Evolutionary conservation across 306 rosid genomes (phyloP).

Genomic region (Trifolium pratense): DNA sequence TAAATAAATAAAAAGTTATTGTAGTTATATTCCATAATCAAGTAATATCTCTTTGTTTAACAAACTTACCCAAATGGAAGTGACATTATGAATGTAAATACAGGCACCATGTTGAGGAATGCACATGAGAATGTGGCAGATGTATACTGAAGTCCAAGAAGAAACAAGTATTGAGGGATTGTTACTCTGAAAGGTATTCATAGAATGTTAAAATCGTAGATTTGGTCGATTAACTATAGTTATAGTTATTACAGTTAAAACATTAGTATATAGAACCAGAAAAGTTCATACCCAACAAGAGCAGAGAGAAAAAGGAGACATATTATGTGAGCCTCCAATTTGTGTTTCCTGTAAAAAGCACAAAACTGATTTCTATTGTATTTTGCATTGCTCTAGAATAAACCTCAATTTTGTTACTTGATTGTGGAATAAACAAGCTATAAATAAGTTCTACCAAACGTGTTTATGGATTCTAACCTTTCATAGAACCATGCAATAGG

Average conservation of each 20-base stretch:
- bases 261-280: background rate
- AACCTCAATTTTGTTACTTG: background rate
- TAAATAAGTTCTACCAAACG: background rate
- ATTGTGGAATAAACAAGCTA: background rate
- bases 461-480: slow-evolving; percentile 43
- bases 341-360: slow-evolving; percentile 64
- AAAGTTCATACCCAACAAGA: slow-evolving; percentile 71
- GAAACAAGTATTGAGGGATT: slow-evolving; percentile 66
- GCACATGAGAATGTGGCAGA: slow-evolving; percentile 85
- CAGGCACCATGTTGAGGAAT: slow-evolving; percentile 86
- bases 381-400: slow-evolving; percentile 3
- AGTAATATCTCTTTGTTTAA: background rate
- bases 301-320: slow-evolving; percentile 76
- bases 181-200: slow-evolving; percentile 63
- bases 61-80: slow-evolving; percentile 75
- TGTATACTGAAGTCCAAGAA: slow-evolving; percentile 78
- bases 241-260: background rate
- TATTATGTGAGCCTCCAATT: slow-evolving; percentile 44
- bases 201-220: slow-evolving; percentile 12
- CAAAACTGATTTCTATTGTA: background rate
- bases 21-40: slow-evolving; percentile 18
- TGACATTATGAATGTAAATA: slow-evolving; percentile 74
- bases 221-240: background rate
- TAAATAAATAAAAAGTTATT: background rate
- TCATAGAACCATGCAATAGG: slow-evolving; percentile 75